A percentile compares a stretch with the other conserved stretches of the same genome.
phyloP scores from a whole-genome alignment of 176 grass and related monocot species.

The barley (Hordeum vulgare) region DNA sequence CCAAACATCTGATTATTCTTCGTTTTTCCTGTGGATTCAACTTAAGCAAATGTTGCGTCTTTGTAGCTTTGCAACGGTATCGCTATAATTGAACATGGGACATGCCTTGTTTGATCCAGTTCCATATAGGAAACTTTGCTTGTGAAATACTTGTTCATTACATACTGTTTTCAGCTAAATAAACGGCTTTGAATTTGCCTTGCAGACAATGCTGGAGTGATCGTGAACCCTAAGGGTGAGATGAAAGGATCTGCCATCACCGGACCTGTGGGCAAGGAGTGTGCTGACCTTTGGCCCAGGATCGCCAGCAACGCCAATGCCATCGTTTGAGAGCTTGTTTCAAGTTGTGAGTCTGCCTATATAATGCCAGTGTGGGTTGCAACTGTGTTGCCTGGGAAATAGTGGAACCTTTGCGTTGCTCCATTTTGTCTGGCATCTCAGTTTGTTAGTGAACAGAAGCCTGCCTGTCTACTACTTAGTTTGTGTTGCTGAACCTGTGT shows the following conservation, averaged over 20 bases:
- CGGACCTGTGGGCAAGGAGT: conserved; percentile 54
- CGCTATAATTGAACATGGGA: no score
- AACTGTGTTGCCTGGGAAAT: not conserved
- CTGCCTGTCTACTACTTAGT: no score
- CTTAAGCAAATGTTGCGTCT: no score
- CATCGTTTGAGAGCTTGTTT: conserved; percentile 39
- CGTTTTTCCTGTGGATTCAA: no score
- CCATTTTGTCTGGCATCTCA: not conserved
- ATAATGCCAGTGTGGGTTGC: not conserved
- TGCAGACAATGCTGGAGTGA: conserved; percentile 62
- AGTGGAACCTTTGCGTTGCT: not conserved
- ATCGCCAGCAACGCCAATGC: conserved; percentile 61
- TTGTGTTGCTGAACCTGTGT: no score
- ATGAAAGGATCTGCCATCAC: conserved; percentile 70
- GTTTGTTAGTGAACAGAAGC: conserved; percentile 21
- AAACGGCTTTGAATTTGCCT: not conserved
- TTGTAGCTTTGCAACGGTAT: no score
- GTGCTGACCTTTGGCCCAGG: conserved; percentile 61
- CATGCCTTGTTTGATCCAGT: no score
- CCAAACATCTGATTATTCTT: no score
- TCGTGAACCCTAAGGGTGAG: conserved; percentile 65
- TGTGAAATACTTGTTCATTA: not conserved
- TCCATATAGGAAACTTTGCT: no score
- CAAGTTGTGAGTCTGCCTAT: conserved; percentile 2
- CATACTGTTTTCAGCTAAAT: not conserved